Evolutionary conservation across 2,329 filamentous ascomycete species (phyloP).

Genomic region (Stenocarpella maydis): DNA sequence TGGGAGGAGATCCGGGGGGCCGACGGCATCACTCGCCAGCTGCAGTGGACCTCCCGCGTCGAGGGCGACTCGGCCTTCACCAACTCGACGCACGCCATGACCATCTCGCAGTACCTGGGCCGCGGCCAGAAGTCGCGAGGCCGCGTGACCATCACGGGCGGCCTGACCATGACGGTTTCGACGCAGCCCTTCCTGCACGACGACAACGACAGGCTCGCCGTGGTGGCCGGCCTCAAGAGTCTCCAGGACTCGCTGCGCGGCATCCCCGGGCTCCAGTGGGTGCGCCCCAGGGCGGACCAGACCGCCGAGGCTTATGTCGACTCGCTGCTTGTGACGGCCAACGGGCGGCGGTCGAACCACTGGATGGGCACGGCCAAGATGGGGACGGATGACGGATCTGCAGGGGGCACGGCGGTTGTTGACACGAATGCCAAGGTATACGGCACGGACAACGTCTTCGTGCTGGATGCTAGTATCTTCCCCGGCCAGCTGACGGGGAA

Average conservation of each 20-base stretch:
- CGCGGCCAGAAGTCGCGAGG: constrained; percentile 70
- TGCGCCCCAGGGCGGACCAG: constrained; percentile 59
- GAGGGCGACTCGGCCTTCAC: constrained; percentile 41
- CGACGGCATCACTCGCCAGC: constrained; percentile 68
- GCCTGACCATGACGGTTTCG: constrained; percentile 65
- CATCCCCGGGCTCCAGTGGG: constrained; percentile 63
- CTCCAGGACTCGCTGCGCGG: constrained; percentile 62
- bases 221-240: constrained; percentile 70
- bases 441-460: constrained; percentile 35
- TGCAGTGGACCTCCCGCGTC: constrained; percentile 70
- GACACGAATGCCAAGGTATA: constrained; percentile 34
- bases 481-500: constrained; percentile 33
- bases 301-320: constrained; percentile 66
- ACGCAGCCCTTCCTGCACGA: constrained; percentile 67
- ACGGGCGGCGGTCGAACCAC: constrained; percentile 32
- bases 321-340: constrained; percentile 39
- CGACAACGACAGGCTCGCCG: constrained; percentile 65
- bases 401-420: constrained; percentile 31
- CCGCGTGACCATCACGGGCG: constrained; percentile 65
- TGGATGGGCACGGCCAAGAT: constrained; percentile 36
- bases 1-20: constrained; percentile 65
- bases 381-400: constrained; percentile 28
- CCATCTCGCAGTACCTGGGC: constrained; percentile 69
- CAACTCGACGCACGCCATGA: constrained; percentile 51
- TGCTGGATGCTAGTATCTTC: constrained; percentile 35